Percentiles rank a stretch among this genome's conserved stretches.
phyloP scores from a whole-genome alignment of 345 rosid species.

The Diplotaxis tenuifolia region DNA sequence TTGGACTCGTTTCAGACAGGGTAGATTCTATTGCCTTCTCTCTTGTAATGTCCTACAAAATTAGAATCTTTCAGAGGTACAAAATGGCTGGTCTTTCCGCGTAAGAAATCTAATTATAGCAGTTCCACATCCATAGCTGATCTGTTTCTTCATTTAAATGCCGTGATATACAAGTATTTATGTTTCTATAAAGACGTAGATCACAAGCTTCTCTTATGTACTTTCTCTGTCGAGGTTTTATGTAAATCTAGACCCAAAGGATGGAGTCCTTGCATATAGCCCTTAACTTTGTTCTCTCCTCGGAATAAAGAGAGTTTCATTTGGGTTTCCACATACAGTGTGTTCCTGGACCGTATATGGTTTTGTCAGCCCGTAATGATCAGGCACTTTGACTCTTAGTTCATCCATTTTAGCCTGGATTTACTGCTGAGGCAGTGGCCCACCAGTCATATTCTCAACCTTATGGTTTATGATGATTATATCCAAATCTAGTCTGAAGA shows the following conservation, averaged over 20 bases:
- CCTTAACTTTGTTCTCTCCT: constrained; percentile 41
- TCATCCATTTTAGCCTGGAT: constrained; percentile 60
- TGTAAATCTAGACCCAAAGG: constrained; percentile 50
- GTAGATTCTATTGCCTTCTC: constrained; percentile 19
- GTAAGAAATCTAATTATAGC: constrained; percentile 29
- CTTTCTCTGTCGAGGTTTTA: constrained; percentile 74
- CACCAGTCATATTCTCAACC: constrained; percentile 64
- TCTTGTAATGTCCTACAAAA: background rate
- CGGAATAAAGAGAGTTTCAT: constrained; percentile 55
- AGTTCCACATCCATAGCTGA: constrained; percentile 21
- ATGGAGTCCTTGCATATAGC: background rate
- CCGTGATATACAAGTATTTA: background rate
- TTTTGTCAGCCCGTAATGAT: constrained; percentile 76
- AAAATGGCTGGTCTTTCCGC: constrained; percentile 22
- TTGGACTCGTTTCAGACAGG: constrained; percentile 17
- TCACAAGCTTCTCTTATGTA: constrained; percentile 52
- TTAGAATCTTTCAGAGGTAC: constrained; percentile 18
- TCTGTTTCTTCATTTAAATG: constrained; percentile 19
- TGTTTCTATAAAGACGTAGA: background rate
- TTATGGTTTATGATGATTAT: constrained; percentile 7
- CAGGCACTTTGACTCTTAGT: constrained; percentile 62
- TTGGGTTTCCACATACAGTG: constrained; percentile 65
- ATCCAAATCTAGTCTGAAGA: background rate
- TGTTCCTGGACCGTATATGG: constrained; percentile 74
- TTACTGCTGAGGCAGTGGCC: constrained; percentile 63